Evolutionary conservation across 2,329 filamentous ascomycete species (phyloP).

Genomic region (Penicillium sp.): DNA sequence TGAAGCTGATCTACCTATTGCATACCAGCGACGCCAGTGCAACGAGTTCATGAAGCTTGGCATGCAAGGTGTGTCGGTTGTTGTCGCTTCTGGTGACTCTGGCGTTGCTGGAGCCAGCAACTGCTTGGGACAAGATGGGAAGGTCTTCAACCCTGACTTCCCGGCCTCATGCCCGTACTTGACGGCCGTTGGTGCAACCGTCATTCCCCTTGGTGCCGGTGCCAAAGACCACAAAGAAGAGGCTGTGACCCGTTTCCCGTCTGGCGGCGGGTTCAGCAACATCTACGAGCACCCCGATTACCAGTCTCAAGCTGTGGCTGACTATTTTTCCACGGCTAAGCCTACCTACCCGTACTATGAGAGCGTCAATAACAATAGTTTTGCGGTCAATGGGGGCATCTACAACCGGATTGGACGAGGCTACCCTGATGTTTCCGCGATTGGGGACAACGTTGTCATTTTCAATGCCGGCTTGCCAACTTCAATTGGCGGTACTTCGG

Average conservation of each 20-base stretch:
- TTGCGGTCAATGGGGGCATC: constrained; percentile 28
- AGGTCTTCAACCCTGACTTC: constrained; percentile 40
- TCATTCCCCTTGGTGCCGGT: constrained; percentile 31
- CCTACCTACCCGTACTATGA: constrained; percentile 32
- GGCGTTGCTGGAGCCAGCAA: constrained; percentile 40
- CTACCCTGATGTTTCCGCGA: constrained; percentile 38
- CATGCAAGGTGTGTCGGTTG: constrained; percentile 47
- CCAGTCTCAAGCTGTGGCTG: constrained; percentile 36
- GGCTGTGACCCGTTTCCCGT: constrained; percentile 38
- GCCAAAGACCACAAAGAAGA: constrained; percentile 33
- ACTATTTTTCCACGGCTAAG: constrained; percentile 32
- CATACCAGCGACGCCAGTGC: constrained; percentile 41
- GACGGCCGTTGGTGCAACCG: constrained; percentile 42
- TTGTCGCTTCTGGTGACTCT: constrained; percentile 49
- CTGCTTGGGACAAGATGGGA: constrained; percentile 34
- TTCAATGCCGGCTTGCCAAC: constrained; percentile 24
- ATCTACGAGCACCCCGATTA: constrained; percentile 42
- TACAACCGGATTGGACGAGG: constrained; percentile 37
- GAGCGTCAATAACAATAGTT: constrained; percentile 30
- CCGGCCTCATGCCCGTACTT: constrained; percentile 35
- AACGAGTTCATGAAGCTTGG: constrained; percentile 50
- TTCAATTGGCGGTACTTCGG: constrained; percentile 35
- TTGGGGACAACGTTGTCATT: constrained; percentile 37
- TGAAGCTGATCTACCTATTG: constrained; percentile 34
- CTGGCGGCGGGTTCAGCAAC: constrained; percentile 46